Evolutionary conservation across 2,329 filamentous ascomycete genomes (phyloP), one percentile per base, ranked within the genome.

Genomic region (Xylariaceae sp.): DNA sequence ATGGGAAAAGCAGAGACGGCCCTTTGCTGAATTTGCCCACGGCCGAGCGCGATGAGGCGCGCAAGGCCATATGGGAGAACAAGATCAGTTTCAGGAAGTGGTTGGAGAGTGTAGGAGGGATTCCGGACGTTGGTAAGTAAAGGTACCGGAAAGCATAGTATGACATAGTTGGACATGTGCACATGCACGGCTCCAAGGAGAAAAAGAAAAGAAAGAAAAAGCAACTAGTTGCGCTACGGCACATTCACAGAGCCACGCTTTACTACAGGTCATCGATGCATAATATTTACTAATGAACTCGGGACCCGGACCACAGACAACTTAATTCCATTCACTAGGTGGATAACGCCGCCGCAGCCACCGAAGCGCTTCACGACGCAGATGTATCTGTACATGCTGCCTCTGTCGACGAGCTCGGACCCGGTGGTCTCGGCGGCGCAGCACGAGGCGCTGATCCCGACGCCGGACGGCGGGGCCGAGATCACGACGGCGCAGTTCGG

Each of bases 321-420:
- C 26, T 66, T 96, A 3, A 67, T 86, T 6, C 88, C 89, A 0
- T 96, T 94, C 57, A 95, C 89, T 0, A 78, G 87, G 38, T 97
- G 92, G 92, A 73, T 97, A 40, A 97, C 92, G 2, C 90, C 90
- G 0, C 63, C 69, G 1, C 78, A 76, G 45, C 67, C 83, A 2
- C 75, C 80, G 0, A 87, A 82, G 52, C 76, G 92, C 31, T 98
- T 94, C 65, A 87, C 85, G 0, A 96, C 90, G 1, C 89, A 96
- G 59, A 97, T 97, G 90, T 98, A 97, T 64, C 62, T 97, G 9
- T 95, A 95, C 63, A 82, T 94, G 62, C 72, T 96, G 3, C 88
- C 88, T 0, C 64, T 81, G 1, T 50, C 53, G 7, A 43, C 45
- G 3, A 36, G 36, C 18, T 16, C 42, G 11, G 54, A 58, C 34